Evolutionary conservation across 78 protist genomes (phyloP).

Genomic region (Dictyostelium firmibasis): DNA sequence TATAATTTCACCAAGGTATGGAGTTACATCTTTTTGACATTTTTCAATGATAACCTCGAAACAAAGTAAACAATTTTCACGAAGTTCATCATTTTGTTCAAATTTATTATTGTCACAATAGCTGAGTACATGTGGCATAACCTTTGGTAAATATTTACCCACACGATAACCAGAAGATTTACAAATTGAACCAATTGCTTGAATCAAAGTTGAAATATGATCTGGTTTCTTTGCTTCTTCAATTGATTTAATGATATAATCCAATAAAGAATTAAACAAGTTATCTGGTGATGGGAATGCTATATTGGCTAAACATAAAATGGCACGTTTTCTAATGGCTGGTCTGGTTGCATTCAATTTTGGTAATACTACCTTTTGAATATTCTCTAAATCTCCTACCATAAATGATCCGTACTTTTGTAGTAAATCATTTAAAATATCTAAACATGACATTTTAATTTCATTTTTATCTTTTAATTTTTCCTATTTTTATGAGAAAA

Average conservation of each 20-base stretch:
- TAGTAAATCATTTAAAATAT: constrained; percentile 69
- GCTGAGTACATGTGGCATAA: constrained; percentile 55
- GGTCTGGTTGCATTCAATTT: constrained; percentile 47
- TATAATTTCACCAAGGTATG: constrained; percentile 64
- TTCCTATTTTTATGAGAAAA: background rate
- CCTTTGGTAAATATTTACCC: constrained; percentile 59
- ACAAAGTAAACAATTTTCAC: constrained; percentile 90
- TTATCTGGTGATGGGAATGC: constrained; percentile 75
- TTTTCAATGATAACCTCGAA: constrained; percentile 84
- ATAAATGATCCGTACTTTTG: constrained; percentile 59
- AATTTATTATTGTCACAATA: constrained; percentile 62
- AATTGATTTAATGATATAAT: constrained; percentile 53
- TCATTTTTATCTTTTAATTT: constrained; percentile 77
- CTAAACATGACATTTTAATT: constrained; percentile 62
- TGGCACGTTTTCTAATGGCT: constrained; percentile 78
- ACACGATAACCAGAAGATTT: constrained; percentile 65
- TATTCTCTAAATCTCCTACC: constrained; percentile 48
- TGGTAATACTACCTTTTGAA: constrained; percentile 70
- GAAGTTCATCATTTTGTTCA: constrained; percentile 87
- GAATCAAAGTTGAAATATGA: constrained; percentile 73
- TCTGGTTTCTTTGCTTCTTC: constrained; percentile 76
- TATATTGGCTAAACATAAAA: constrained; percentile 63
- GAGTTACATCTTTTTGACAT: constrained; percentile 84
- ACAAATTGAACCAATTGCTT: constrained; percentile 67
- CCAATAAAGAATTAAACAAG: constrained; percentile 59